A percentile compares a stretch with the other conserved stretches of the same genome.
Conservation (phyloP, 306 rosid species). For the Acacia crassicarpa region DNA sequence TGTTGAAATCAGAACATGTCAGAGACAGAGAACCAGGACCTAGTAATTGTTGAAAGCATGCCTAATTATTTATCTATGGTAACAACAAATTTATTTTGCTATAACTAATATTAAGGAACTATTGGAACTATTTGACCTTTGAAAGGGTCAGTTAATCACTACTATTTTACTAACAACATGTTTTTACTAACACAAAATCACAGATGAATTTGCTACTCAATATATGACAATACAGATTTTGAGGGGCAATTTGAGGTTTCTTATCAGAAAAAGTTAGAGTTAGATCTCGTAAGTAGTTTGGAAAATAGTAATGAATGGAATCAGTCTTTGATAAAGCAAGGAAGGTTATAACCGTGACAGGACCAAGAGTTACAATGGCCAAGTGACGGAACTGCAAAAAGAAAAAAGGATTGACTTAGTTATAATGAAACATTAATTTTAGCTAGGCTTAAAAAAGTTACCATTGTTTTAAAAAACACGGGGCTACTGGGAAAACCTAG, state of each 20-base stretch:
- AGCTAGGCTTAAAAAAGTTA: neutral
- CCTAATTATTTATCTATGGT: neutral
- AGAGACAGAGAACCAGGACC: neutral
- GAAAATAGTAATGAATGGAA: neutral
- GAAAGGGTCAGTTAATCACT: neutral
- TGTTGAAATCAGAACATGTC: constrained; percentile 23
- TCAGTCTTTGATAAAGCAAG: neutral
- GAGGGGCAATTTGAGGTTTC: neutral
- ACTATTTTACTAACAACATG: neutral
- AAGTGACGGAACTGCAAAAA: neutral
- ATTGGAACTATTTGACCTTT: neutral
- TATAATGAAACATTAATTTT: neutral
- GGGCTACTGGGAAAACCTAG: neutral
- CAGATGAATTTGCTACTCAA: neutral
- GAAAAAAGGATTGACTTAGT: neutral
- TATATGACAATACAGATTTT: neutral
- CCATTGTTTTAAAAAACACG: neutral
- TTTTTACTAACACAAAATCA: neutral
- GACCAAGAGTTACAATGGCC: neutral
- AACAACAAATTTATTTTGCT: neutral
- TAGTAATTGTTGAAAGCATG: neutral
- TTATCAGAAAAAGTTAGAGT: neutral
- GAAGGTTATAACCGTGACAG: neutral
- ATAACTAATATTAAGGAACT: constrained; percentile 14
- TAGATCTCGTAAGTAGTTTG: neutral